phyloP scores from a whole-genome alignment of 495 filamentous ascomycete genomes.

The Podospora pseudocomata region DNA sequence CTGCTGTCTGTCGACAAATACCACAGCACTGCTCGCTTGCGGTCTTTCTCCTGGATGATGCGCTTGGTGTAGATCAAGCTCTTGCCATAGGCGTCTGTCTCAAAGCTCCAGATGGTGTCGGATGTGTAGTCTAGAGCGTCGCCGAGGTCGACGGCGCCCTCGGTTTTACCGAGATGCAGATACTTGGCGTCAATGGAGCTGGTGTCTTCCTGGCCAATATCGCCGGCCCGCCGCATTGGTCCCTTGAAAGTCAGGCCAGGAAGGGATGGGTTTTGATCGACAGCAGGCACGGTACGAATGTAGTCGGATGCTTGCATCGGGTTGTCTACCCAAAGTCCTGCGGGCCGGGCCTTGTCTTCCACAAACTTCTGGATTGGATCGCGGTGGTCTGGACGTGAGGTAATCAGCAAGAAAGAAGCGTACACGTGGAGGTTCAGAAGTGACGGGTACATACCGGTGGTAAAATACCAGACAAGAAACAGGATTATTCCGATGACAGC shows the following conservation, averaged over 20 bases:
- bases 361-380: not conserved
- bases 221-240: not conserved
- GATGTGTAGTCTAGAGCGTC: not conserved
- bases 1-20: not conserved
- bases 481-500: not conserved
- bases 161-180: not conserved
- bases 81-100: not conserved
- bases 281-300: not conserved
- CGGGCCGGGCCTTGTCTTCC: not conserved
- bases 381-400: not conserved
- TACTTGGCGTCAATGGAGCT: not conserved
- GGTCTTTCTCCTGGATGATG: not conserved
- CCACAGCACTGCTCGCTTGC: not conserved
- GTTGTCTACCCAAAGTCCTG: not conserved
- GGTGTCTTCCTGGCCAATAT: not conserved
- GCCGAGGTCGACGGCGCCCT: not conserved
- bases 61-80: not conserved
- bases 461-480: not conserved
- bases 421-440: not conserved
- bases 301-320: not conserved
- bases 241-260: not conserved
- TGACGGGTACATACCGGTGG: not conserved
- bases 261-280: not conserved
- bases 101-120: constrained; percentile 4
- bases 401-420: too few species aligned